These are phyloP conservation scores for Syzygium aqueum DNA, from an alignment of 345 rosid genomes.

Conservation along the genomic window DNA sequence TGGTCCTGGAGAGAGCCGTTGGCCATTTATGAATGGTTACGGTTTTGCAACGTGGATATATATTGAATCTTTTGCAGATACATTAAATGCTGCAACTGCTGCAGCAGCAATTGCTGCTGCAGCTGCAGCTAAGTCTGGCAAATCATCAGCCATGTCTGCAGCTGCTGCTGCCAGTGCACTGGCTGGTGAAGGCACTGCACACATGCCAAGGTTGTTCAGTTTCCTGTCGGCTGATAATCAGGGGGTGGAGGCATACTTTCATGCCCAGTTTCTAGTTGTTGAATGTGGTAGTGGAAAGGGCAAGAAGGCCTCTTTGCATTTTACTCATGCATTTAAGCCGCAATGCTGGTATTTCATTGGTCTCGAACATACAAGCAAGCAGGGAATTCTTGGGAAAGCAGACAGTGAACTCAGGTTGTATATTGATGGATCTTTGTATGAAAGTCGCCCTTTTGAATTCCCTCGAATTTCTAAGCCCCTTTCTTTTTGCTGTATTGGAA, in stretches of 20 bases:
- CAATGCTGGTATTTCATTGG: constrained; percentile 99
- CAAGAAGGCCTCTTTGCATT: constrained; percentile 91
- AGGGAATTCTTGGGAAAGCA: constrained; percentile 84
- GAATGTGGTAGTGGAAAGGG: constrained; percentile 94
- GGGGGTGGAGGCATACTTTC: constrained; percentile 96
- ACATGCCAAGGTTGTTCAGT: constrained; percentile 98
- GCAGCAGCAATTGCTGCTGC: constrained; percentile 99
- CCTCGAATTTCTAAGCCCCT: constrained; percentile 93
- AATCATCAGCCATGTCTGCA: constrained; percentile 98
- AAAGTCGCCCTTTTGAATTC: constrained; percentile 90
- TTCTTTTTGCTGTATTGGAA: constrained; percentile 96
- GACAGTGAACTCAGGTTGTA: constrained; percentile 89
- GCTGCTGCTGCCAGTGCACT: constrained; percentile 99
- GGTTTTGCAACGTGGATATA: constrained; percentile 97
- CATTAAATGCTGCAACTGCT: constrained; percentile 93
- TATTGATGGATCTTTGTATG: constrained; percentile 90
- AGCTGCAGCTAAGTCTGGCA: constrained; percentile 95
- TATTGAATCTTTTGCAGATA: constrained; percentile 97
- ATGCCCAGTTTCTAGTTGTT: constrained; percentile 96
- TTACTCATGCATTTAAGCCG: constrained; percentile 97
- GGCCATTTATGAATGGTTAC: constrained; percentile 96
- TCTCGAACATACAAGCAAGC: constrained; percentile 81
- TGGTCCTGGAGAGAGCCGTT: constrained; percentile 98
- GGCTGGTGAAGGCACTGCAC: constrained; percentile 98
- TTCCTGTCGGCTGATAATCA: constrained; percentile 96